phyloP scores from a whole-genome alignment of 2,329 filamentous ascomycete genomes.

The Alternaria arbusti region DNA sequence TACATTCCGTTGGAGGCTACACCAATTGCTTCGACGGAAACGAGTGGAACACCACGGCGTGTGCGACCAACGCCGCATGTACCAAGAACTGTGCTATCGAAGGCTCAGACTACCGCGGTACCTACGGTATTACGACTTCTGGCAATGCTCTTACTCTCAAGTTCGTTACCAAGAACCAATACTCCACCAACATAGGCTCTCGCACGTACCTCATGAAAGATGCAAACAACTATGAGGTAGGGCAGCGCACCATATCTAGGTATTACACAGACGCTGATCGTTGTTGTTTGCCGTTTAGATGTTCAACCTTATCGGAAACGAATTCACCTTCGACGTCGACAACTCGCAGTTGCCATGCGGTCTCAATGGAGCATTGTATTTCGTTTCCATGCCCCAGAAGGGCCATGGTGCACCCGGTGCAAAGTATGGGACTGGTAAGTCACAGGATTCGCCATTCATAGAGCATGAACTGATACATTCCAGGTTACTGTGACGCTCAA shows the following conservation, averaged over 20 bases:
- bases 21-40: constrained; percentile 59
- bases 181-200: constrained; percentile 47
- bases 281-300: constrained; percentile 15
- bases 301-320: constrained; percentile 45
- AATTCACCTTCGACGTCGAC: constrained; percentile 48
- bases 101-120: constrained; percentile 51
- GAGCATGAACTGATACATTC: neutral
- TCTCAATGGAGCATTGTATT: constrained; percentile 62
- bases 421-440: constrained; percentile 59
- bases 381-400: constrained; percentile 63
- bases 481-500: constrained; percentile 50
- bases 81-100: constrained; percentile 52
- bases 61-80: constrained; percentile 48
- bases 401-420: constrained; percentile 57
- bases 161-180: constrained; percentile 61
- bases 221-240: constrained; percentile 30
- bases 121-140: constrained; percentile 59
- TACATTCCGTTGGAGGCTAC: constrained; percentile 53
- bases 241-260: too few relatives aligned
- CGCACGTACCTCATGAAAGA: constrained; percentile 47
- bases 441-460: neutral
- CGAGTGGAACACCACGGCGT: constrained; percentile 50
- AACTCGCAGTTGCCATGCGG: constrained; percentile 69
- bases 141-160: constrained; percentile 61
- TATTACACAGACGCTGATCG: neutral